phyloP scores from a whole-genome alignment of 2,329 filamentous ascomycete species.

The Penicillium digitatum region DNA sequence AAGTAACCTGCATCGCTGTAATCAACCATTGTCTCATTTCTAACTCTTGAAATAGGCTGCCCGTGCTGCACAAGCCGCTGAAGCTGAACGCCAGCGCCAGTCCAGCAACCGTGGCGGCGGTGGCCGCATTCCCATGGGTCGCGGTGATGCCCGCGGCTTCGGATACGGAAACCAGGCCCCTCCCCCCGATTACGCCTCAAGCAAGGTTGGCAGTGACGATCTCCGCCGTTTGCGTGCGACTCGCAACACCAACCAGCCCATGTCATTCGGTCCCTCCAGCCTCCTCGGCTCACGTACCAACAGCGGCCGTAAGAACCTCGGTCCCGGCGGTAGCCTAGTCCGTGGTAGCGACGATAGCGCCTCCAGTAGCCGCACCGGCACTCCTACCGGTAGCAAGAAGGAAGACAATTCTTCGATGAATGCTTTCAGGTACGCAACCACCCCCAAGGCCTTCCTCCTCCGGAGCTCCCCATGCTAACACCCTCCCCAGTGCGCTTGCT shows the following conservation, averaged over 20 bases:
- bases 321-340: slow-evolving; percentile 67
- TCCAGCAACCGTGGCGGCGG: slow-evolving; percentile 57
- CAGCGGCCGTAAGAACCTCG: slow-evolving; percentile 70
- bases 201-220: slow-evolving; percentile 87
- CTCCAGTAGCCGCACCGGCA: slow-evolving; percentile 82
- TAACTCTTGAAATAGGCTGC: slow-evolving; percentile 49
- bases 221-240: slow-evolving; percentile 68
- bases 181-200: slow-evolving; percentile 66
- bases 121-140: slow-evolving; percentile 68
- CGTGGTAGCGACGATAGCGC: slow-evolving; percentile 79
- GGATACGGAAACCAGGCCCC: slow-evolving; percentile 64
- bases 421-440: slow-evolving; percentile 76
- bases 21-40: slow-evolving; percentile 9
- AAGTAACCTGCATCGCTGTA: slow-evolving; percentile 29
- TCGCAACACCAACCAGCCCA: slow-evolving; percentile 61
- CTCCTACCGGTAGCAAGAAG: slow-evolving; percentile 67
- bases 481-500: slow-evolving; percentile 43
- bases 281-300: slow-evolving; percentile 88
- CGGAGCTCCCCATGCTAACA: slow-evolving; percentile 9
- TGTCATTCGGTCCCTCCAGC: slow-evolving; percentile 73
- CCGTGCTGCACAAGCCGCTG: slow-evolving; percentile 75
- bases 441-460: neutral
- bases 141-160: slow-evolving; percentile 83
- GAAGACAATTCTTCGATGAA: slow-evolving; percentile 70
- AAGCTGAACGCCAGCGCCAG: slow-evolving; percentile 57